A percentile compares a stretch with the other conserved stretches of the same genome.
Conservation (phyloP, 768 basidiomycete genomes). For the Phallus indusiatus region DNA sequence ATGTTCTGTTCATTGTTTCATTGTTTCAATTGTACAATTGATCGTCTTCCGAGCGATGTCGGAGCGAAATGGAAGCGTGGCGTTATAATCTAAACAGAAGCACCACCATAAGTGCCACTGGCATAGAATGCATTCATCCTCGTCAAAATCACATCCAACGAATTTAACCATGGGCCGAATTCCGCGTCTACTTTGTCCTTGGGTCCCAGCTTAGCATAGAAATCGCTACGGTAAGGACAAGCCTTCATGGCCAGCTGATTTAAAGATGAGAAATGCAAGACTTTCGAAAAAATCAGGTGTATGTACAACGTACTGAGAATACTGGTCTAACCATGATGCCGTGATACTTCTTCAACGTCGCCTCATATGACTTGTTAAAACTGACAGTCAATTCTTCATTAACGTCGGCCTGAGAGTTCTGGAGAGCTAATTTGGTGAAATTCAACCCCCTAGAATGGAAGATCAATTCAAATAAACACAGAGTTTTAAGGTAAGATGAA, state of each 20-base stretch:
- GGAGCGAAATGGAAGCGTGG: too few species aligned
- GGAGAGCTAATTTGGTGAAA: conserved; percentile 81
- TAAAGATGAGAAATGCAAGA: not conserved
- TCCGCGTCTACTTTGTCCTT: conserved; percentile 36
- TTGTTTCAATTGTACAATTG: too few species aligned
- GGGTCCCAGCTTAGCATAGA: conserved; percentile 44
- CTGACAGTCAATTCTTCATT: conserved; percentile 57
- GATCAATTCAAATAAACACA: not conserved
- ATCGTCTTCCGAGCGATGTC: too few species aligned
- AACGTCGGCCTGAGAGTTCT: conserved; percentile 57
- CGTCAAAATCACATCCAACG: conserved; percentile 38
- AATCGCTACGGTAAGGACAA: conserved; percentile 49
- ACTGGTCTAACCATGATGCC: conserved; percentile 55
- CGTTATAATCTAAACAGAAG: not conserved
- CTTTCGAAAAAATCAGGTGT: not conserved
- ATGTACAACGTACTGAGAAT: conserved; percentile 37
- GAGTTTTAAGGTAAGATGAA: too few species aligned
- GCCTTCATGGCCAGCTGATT: conserved; percentile 56
- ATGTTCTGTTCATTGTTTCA: too few species aligned
- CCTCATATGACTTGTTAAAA: conserved; percentile 76
- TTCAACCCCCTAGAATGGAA: conserved; percentile 53
- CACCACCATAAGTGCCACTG: conserved; percentile 24
- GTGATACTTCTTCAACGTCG: conserved; percentile 78
- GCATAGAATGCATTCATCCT: conserved; percentile 39
- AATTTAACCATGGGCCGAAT: conserved; percentile 44